Evolutionary conservation across 2,329 filamentous ascomycete species (phyloP).

Genomic region (Penicillium sp.): DNA sequence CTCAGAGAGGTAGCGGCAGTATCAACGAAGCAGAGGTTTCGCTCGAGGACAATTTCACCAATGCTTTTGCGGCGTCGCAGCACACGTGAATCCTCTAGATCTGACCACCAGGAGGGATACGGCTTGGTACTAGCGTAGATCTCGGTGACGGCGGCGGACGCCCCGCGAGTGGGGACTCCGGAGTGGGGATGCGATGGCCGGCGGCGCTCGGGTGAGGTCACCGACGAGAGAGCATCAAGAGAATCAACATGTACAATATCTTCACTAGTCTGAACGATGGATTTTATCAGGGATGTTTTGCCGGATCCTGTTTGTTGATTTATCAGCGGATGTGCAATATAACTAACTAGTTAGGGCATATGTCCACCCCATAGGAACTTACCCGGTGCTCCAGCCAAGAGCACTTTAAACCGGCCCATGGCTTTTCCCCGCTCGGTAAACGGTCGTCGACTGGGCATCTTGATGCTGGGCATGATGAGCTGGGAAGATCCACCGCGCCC

Average conservation of each 20-base stretch:
- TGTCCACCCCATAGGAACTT: conserved; percentile 22
- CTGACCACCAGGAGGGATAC: conserved; percentile 85
- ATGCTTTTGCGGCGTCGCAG: conserved; percentile 64
- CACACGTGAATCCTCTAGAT: conserved; percentile 62
- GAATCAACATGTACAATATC: conserved; percentile 89
- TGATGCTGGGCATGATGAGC: conserved; percentile 95
- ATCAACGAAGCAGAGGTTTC: conserved; percentile 92
- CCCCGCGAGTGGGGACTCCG: conserved; percentile 16
- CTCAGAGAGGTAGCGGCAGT: conserved; percentile 61
- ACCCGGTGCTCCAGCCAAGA: conserved; percentile 77
- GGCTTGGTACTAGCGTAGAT: conserved; percentile 76
- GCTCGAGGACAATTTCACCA: conserved; percentile 73
- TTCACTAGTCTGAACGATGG: conserved; percentile 78
- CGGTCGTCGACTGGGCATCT: conserved; percentile 79
- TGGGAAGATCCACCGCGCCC: conserved; percentile 52
- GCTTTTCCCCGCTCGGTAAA: conserved; percentile 83
- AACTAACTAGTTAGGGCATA: not conserved
- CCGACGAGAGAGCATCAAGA: conserved; percentile 39
- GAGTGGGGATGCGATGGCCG: conserved; percentile 22
- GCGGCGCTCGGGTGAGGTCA: conserved; percentile 15
- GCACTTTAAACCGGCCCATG: conserved; percentile 81
- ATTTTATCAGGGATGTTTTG: conserved; percentile 84
- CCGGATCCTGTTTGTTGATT: conserved; percentile 59
- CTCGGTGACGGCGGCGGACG: conserved; percentile 52
- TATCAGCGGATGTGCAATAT: not conserved